These are phyloP conservation scores for Parasitella parasitica DNA, from an alignment of 371 early-diverging fungal species.

Conservation along the genomic window DNA sequence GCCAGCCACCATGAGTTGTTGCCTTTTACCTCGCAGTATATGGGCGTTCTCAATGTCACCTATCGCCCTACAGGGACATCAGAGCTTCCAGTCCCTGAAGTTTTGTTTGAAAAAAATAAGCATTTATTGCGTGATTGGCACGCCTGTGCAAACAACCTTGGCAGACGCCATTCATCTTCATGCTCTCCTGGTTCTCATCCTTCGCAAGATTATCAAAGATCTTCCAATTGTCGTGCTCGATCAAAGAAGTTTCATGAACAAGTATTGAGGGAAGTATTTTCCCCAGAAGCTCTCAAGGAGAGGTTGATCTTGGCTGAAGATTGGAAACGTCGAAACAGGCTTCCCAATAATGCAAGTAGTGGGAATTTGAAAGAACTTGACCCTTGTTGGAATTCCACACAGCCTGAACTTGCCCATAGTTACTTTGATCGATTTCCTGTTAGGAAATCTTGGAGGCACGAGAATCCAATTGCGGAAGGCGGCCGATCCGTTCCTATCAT, in stretches of 20 bases:
- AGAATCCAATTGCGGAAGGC: slow-evolving; percentile 15
- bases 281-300: slow-evolving; percentile 65
- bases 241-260: slow-evolving; percentile 56
- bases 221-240: background rate
- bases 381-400: background rate
- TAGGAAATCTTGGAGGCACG: slow-evolving; percentile 2
- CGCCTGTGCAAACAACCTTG: slow-evolving; percentile 20
- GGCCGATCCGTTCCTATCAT: slow-evolving; percentile 28
- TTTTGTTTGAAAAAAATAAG: slow-evolving; percentile 77
- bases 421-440: slow-evolving; percentile 5
- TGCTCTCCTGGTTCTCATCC: slow-evolving; percentile 14
- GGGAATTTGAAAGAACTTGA: background rate
- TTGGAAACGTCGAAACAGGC: slow-evolving; percentile 23
- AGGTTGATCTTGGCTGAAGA: slow-evolving; percentile 47
- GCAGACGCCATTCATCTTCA: slow-evolving; percentile 8
- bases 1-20: slow-evolving; percentile 75
- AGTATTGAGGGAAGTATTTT: slow-evolving; percentile 76
- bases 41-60: slow-evolving; percentile 93
- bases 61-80: slow-evolving; percentile 47
- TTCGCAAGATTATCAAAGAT: background rate
- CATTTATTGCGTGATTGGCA: slow-evolving; percentile 65
- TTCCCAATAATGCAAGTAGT: background rate
- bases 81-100: slow-evolving; percentile 54
- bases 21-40: slow-evolving; percentile 86
- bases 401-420: slow-evolving; percentile 11